Evolutionary conservation across 2,329 filamentous ascomycete species (phyloP), one percentile per base, ranked within the genome.

Genomic region (Alternaria longipes): DNA sequence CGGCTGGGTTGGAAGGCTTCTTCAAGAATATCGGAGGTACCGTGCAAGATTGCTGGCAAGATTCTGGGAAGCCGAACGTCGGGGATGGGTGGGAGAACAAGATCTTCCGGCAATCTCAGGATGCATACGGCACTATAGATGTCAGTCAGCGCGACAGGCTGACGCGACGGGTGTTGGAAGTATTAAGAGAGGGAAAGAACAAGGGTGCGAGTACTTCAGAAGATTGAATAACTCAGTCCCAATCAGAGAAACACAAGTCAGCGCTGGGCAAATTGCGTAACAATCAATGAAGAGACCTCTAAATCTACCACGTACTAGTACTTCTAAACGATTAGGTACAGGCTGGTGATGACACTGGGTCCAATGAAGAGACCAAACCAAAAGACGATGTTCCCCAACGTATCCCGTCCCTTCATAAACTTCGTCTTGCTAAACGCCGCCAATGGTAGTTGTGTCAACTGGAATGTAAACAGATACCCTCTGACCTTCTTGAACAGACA

Each of bases 321-420:
- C 51, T 12, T 49, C 47, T 70, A 83, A 32, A 83, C 80, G 59
- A 85, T 79, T 50, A 85, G 68, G 72, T 86, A 86, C 68, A 86
- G 72, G 56, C 81, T 82, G 49, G 83, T 84, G 44, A 86, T 73
- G 34, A 92, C 75, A 77, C 90, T 92, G 1, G 91, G 91, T 0
- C 90, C 90, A 3, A 90, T 90, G 60, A 92, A 91, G n/a, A 94
- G 85, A 0, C 91, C 90, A 41, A 91, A 72, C 91, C 91, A 94
- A 70, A 94, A 94, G 3, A 92, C 83, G 8, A 91, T 75, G 72
- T 94, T 94, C 0, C 91, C 91, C 20, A 93, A 69, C 2, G 87
- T 85, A 67, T 86, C 83, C 68, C 84, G 82, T 24, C 86, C 86
- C 66, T 85, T 87, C 73, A 93, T 80, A 81, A 89, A 87, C 65